phyloP scores from a whole-genome alignment of 495 filamentous ascomycete genomes.

The Friedmanniomyces endolithicus region DNA sequence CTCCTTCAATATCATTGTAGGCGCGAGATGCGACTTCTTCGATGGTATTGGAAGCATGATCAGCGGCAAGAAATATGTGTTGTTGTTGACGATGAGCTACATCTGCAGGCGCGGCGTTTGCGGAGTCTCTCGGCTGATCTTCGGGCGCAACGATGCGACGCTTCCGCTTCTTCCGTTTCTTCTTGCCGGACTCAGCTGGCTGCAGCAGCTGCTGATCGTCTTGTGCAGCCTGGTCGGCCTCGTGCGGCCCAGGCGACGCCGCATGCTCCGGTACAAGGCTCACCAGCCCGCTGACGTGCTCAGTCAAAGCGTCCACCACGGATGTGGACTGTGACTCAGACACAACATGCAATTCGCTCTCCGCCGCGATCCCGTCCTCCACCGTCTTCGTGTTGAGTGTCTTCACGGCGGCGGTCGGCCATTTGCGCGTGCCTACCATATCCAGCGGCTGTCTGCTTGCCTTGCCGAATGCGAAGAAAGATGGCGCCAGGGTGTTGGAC shows the following conservation, averaged over 20 bases:
- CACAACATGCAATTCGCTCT: neutral
- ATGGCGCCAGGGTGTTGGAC: neutral
- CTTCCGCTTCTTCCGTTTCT: conserved; percentile 7
- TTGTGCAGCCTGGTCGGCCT: neutral
- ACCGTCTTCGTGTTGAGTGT: neutral
- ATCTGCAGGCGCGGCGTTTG: neutral
- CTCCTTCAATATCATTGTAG: neutral
- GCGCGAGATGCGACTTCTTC: neutral
- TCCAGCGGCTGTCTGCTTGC: conserved; percentile 3
- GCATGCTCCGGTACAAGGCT: neutral
- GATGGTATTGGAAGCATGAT: neutral
- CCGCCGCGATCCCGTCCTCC: too few relatives aligned
- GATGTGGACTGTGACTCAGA: neutral
- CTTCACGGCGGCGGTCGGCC: neutral
- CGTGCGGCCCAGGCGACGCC: neutral
- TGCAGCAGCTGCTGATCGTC: neutral
- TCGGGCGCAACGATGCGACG: neutral
- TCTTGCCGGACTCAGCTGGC: neutral
- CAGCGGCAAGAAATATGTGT: neutral
- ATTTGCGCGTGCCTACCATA: conserved; percentile 9
- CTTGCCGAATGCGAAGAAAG: neutral
- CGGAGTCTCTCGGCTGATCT: neutral
- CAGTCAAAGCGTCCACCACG: neutral
- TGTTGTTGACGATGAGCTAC: neutral
- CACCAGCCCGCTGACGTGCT: neutral